A percentile compares a stretch with the other conserved stretches of the same genome.
Evolutionary conservation across 495 filamentous ascomycete species (phyloP).

Genomic region (Lasiosphaeria hispida): DNA sequence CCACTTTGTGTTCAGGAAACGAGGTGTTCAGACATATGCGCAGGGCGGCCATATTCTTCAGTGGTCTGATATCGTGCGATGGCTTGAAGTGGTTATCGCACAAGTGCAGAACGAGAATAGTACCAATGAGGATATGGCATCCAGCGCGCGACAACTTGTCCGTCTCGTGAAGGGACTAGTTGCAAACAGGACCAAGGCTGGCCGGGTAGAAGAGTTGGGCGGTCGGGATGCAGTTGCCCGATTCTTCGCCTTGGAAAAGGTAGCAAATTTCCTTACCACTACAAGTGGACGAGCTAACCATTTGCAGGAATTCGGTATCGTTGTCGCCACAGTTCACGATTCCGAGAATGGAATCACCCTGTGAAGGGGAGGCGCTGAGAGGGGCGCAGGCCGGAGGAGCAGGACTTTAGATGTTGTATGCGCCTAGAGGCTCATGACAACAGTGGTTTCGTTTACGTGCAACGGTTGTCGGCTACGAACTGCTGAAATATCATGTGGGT

Average conservation of each 20-base stretch:
- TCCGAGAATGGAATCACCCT: too few species aligned
- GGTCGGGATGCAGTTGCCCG: conserved; percentile 10
- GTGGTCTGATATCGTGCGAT: conserved; percentile 22
- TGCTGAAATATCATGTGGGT: too few species aligned
- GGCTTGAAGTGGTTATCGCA: conserved; percentile 17
- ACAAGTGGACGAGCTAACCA: too few species aligned
- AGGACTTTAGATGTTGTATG: too few species aligned
- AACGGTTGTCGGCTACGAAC: too few species aligned
- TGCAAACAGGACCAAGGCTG: conserved; percentile 1
- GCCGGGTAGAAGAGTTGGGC: conserved; percentile 7
- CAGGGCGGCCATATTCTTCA: conserved; percentile 24
- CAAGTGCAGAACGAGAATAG: conserved; percentile 17
- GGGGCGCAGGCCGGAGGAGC: too few species aligned
- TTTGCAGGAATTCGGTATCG: too few species aligned
- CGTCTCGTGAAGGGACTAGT: conserved; percentile 13
- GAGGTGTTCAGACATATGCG: conserved; percentile 18
- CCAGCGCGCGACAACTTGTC: conserved; percentile 19
- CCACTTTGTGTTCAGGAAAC: conserved; percentile 34
- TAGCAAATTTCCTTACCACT: conserved; percentile 1
- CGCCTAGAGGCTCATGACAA: too few species aligned
- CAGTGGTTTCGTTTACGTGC: too few species aligned
- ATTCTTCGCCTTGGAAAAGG: conserved; percentile 11
- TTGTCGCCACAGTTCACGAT: too few species aligned
- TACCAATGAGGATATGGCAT: conserved; percentile 24
- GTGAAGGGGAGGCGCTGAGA: too few species aligned